These are phyloP conservation scores for Aspergillus quadricinctus DNA, from an alignment of 2,329 filamentous ascomycete species.

Conservation along the genomic window DNA sequence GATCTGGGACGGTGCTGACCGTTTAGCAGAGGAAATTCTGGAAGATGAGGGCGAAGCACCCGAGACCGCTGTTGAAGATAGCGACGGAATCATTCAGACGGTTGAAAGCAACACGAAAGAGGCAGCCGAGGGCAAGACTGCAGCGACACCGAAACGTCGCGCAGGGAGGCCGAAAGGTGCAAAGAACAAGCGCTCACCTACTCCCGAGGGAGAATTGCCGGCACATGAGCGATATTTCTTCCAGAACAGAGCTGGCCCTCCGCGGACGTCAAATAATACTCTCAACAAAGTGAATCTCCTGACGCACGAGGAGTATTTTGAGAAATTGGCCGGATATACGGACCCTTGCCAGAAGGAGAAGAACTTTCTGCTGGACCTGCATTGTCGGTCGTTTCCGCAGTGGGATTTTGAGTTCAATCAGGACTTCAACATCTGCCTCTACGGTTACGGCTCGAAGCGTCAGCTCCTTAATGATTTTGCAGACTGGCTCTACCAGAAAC, in stretches of 20 bases:
- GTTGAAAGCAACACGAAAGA: conserved; percentile 32
- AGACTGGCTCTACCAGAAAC: conserved; percentile 56
- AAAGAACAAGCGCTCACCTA: conserved; percentile 64
- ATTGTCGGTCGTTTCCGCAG: conserved; percentile 78
- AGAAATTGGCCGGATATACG: conserved; percentile 57
- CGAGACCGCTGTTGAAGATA: conserved; percentile 19
- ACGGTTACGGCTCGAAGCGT: conserved; percentile 89
- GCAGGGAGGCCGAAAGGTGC: conserved; percentile 53
- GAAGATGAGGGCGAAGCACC: conserved; percentile 40
- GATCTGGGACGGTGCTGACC: conserved; percentile 60
- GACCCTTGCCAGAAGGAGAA: conserved; percentile 70
- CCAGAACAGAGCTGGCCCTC: conserved; percentile 76
- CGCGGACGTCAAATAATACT: conserved; percentile 83
- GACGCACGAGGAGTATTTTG: conserved; percentile 89
- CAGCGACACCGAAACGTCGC: conserved; percentile 52
- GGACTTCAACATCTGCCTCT: conserved; percentile 83
- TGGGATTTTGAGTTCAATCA: conserved; percentile 89
- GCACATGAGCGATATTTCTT: conserved; percentile 91
- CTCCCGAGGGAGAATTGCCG: conserved; percentile 75
- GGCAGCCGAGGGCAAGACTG: conserved; percentile 40
- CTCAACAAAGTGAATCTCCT: conserved; percentile 70
- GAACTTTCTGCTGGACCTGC: conserved; percentile 67
- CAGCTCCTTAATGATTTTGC: conserved; percentile 71
- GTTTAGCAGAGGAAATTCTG: conserved; percentile 65
- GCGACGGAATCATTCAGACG: conserved; percentile 23